These are phyloP conservation scores for Vinca minor DNA, from an alignment of 257 asterid genomes.

Conservation along the genomic window DNA sequence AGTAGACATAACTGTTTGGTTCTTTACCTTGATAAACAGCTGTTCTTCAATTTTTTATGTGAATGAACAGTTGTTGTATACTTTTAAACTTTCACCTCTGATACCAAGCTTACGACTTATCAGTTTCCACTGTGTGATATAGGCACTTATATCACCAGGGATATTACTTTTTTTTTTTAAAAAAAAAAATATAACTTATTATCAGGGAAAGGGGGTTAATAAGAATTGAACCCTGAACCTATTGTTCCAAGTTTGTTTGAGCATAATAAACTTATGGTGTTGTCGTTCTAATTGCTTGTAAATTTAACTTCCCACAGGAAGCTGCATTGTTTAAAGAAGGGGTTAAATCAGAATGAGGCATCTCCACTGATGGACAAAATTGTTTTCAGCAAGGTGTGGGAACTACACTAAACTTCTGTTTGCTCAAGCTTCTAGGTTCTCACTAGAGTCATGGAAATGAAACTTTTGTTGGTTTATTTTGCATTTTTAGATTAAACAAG, in stretches of 20 bases:
- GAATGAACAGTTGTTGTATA: background rate
- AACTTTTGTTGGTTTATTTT: background rate
- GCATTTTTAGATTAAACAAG: conserved; percentile 64
- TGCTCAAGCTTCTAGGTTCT: background rate
- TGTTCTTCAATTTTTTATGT: background rate
- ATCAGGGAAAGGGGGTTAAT: too few species aligned
- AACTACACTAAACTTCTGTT: background rate
- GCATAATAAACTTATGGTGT: background rate
- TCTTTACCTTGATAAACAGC: background rate
- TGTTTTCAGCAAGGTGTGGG: conserved; percentile 74
- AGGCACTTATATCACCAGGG: background rate
- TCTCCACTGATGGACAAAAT: conserved; percentile 67
- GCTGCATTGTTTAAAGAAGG: conserved; percentile 62
- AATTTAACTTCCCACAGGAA: conserved; percentile 38
- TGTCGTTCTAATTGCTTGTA: background rate
- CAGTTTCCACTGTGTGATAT: background rate
- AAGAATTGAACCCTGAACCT: too few species aligned
- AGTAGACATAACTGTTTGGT: background rate
- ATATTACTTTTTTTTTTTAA: too few species aligned
- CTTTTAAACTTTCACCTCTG: background rate
- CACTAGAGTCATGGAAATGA: background rate
- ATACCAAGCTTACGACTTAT: background rate
- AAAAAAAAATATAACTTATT: too few species aligned
- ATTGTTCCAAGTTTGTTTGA: background rate
- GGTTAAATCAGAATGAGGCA: conserved; percentile 58